Evolutionary conservation across 768 basidiomycete genomes (phyloP).

Genomic region (Hydnum rufescens): DNA sequence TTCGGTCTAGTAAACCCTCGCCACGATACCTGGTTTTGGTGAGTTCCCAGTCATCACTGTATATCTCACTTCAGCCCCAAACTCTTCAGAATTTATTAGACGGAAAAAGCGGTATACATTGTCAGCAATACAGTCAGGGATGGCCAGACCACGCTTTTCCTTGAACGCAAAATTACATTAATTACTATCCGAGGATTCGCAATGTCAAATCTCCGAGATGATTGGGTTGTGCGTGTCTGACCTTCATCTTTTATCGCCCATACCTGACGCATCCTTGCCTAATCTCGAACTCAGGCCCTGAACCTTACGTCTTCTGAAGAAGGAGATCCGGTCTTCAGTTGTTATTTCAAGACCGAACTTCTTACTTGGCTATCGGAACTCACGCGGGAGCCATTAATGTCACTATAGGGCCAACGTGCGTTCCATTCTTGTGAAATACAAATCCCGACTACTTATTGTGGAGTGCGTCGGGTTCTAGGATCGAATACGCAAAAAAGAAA

Average conservation of each 20-base stretch:
- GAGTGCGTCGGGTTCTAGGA: no score
- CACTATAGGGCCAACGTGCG: constrained; percentile 58
- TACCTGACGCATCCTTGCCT: background rate
- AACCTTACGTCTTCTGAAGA: constrained; percentile 71
- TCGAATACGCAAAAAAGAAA: constrained; percentile 92
- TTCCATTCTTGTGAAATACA: constrained; percentile 6
- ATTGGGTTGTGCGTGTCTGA: constrained; percentile 59
- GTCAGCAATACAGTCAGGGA: constrained; percentile 41
- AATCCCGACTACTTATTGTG: background rate
- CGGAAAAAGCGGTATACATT: constrained; percentile 69
- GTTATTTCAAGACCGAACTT: constrained; percentile 91
- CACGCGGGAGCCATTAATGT: constrained; percentile 56
- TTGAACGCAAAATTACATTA: constrained; percentile 81
- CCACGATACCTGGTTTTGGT: constrained; percentile 85
- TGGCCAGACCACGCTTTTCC: constrained; percentile 32
- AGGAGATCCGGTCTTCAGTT: constrained; percentile 82
- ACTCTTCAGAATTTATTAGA: constrained; percentile 26
- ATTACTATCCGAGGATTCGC: constrained; percentile 72
- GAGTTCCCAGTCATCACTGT: constrained; percentile 17
- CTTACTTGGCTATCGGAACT: constrained; percentile 60
- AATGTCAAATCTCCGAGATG: constrained; percentile 79
- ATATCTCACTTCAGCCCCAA: constrained; percentile 1
- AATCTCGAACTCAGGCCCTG: constrained; percentile 31
- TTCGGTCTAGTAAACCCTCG: constrained; percentile 75
- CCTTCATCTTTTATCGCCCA: background rate